These are phyloP conservation scores for Jackrogersella minutella DNA, from an alignment of 495 filamentous ascomycete genomes.

Conservation along the genomic window DNA sequence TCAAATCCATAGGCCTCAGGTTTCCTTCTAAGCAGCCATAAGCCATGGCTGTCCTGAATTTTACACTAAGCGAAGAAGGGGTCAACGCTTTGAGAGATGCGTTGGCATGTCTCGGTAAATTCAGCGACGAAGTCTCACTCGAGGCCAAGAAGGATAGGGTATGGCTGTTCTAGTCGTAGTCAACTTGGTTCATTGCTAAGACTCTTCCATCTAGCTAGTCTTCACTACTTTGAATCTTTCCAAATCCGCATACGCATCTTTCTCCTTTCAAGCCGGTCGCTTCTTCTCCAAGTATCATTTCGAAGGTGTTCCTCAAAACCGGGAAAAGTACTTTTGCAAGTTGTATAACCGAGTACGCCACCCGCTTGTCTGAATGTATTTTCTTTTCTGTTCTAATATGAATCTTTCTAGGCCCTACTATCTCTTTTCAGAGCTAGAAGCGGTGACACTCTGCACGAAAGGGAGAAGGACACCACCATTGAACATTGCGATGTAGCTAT, in stretches of 20 bases:
- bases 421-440: slow-evolving; percentile 56
- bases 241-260: slow-evolving; percentile 89
- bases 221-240: slow-evolving; percentile 89
- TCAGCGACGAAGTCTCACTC: slow-evolving; percentile 87
- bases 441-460: slow-evolving; percentile 48
- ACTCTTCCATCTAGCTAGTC: slow-evolving; percentile 64
- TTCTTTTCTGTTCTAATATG: slow-evolving; percentile 19
- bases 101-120: slow-evolving; percentile 87
- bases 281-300: slow-evolving; percentile 87
- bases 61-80: slow-evolving; percentile 79
- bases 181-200: slow-evolving; percentile 1
- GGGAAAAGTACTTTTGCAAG: slow-evolving; percentile 60
- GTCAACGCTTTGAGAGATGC: slow-evolving; percentile 80
- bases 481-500: slow-evolving; percentile 88
- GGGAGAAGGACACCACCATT: slow-evolving; percentile 79
- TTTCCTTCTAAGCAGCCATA: not conserved
- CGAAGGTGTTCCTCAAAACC: slow-evolving; percentile 53
- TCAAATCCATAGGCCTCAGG: not conserved
- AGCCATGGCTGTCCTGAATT: slow-evolving; percentile 76
- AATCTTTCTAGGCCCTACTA: slow-evolving; percentile 48
- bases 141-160: slow-evolving; percentile 82
- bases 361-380: not conserved
- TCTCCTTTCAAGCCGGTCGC: slow-evolving; percentile 71
- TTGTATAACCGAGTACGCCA: slow-evolving; percentile 54
- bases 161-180: slow-evolving; percentile 31